These are phyloP conservation scores for Candida dubliniensis DNA, from an alignment of 1,139 yeast species.

Conservation along the genomic window DNA sequence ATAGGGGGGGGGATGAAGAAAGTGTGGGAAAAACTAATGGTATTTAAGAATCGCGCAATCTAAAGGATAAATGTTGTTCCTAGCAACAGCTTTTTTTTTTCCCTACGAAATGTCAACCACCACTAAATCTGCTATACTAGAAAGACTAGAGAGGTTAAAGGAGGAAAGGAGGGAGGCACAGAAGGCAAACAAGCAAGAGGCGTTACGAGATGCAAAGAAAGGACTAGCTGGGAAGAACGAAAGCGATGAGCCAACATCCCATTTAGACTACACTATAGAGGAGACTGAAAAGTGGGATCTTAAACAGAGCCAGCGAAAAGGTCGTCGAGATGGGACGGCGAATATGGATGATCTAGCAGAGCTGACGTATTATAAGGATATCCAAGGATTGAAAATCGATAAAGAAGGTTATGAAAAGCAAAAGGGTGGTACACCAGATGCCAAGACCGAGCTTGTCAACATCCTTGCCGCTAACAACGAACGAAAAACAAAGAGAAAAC, in stretches of 20 bases:
- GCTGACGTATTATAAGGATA: slow-evolving; percentile 50
- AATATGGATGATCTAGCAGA: slow-evolving; percentile 57
- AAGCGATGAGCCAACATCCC: not conserved
- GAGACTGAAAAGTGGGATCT: slow-evolving; percentile 69
- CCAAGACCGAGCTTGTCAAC: slow-evolving; percentile 30
- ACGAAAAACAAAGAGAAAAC: slow-evolving; percentile 26
- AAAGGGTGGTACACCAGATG: slow-evolving; percentile 17
- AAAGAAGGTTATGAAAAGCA: slow-evolving; percentile 36
- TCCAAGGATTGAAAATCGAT: slow-evolving; percentile 41
- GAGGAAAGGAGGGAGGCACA: slow-evolving; percentile 18
- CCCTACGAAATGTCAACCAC: not conserved
- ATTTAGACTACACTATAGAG: slow-evolving; percentile 53
- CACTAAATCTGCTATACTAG: not conserved
- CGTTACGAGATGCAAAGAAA: slow-evolving; percentile 4
- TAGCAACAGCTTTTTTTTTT: not conserved
- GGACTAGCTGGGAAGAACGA: slow-evolving; percentile 2
- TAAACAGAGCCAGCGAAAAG: slow-evolving; percentile 26
- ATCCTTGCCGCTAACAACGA: slow-evolving; percentile 38
- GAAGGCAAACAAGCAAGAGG: slow-evolving; percentile 20
- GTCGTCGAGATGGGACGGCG: slow-evolving; percentile 24
- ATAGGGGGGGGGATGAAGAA: not conserved
- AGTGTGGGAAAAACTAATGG: not conserved
- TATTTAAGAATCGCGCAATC: not conserved
- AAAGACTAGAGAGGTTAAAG: slow-evolving; percentile 11
- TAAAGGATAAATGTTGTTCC: too few relatives aligned